These are phyloP conservation scores for Aspergillus novofumigatus DNA, from an alignment of 2,329 filamentous ascomycete species.

Conservation along the genomic window DNA sequence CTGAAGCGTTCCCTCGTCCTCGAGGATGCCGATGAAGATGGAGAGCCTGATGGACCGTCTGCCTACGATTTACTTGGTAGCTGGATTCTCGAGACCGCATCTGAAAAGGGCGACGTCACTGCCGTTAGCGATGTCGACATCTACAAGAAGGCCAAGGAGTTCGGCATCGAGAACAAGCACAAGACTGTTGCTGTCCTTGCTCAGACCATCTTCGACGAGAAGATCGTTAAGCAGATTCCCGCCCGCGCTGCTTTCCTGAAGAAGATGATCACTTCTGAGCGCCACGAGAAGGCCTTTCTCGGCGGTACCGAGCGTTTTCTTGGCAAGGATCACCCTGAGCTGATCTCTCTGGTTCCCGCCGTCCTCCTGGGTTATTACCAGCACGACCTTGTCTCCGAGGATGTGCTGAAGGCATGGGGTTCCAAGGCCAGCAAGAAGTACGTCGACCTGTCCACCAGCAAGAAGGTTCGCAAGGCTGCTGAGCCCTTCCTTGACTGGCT, in stretches of 20 bases:
- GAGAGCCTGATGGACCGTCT: conserved; percentile 73
- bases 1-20: conserved; percentile 89
- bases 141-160: conserved; percentile 93
- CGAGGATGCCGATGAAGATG: conserved; percentile 73
- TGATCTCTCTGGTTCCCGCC: conserved; percentile 73
- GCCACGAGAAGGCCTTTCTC: conserved; percentile 91
- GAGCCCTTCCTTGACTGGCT: conserved; percentile 95
- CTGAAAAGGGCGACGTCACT: conserved; percentile 66
- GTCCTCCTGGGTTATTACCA: conserved; percentile 89
- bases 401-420: conserved; percentile 86
- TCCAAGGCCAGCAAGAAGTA: conserved; percentile 98
- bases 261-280: conserved; percentile 86
- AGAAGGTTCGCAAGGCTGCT: conserved; percentile 92
- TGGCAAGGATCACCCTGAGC: conserved; percentile 72
- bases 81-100: conserved; percentile 77
- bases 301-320: conserved; percentile 94
- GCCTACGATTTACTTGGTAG: conserved; percentile 87
- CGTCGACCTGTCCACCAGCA: conserved; percentile 80
- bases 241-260: conserved; percentile 82
- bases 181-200: conserved; percentile 87
- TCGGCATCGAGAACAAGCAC: conserved; percentile 92
- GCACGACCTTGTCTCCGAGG: conserved; percentile 82
- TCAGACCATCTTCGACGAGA: conserved; percentile 88
- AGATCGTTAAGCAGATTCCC: conserved; percentile 81
- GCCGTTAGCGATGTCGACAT: conserved; percentile 85